Base-by-base conservation (phyloP, 2,329 filamentous ascomycete species). In the Neocucurbitaria cava region DNA sequence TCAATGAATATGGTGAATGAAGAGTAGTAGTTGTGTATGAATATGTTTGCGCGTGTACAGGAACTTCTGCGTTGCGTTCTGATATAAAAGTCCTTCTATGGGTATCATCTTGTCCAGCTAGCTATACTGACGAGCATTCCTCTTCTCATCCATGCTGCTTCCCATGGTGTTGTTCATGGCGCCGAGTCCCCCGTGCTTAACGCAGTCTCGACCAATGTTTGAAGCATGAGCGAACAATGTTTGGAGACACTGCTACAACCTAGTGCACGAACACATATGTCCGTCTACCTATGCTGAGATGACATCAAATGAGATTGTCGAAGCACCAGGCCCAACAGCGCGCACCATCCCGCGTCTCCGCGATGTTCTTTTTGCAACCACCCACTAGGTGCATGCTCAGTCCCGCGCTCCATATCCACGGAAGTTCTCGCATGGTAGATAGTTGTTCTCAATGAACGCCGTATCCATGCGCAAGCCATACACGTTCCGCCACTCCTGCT, bases 381-480 rank as follows among this genome's bases (percentile, higher is more conserved):
- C 23, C 2, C 2, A n/a, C 38, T 5, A 23, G 20, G 18, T 7
- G 13, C n/a, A 15, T 24, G 18, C 7, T 40, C 20, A 40, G 20
- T 40, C 18, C 7, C 20, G 20, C 9, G 9, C 26, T 7, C 54
- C 62, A 21, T 74, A 75, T 3, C 71, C 71, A 8, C 65, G 54
- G 28, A 74, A 72, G 42, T 57, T 65, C 47, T 72, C 66, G 47
- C 72, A 75, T 1, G 58, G 58, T 18, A 78, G 33, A 11, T 72
- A 70, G 33, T 78, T 76, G 28, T 76, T 76, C 62, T 79, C 77
- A 6, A 78, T 65, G 41, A 79, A 79, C 0, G 76, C 73, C 17
- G 73, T 70, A 23, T 73, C 75, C 24, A 78, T 52, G 20, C 74
- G 61, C 13, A 77, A 58, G 0, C 77, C 76, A 49, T 70, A 67